Conservation (phyloP, 345 rosid genomes). For the Sisymbrium irio region DNA sequence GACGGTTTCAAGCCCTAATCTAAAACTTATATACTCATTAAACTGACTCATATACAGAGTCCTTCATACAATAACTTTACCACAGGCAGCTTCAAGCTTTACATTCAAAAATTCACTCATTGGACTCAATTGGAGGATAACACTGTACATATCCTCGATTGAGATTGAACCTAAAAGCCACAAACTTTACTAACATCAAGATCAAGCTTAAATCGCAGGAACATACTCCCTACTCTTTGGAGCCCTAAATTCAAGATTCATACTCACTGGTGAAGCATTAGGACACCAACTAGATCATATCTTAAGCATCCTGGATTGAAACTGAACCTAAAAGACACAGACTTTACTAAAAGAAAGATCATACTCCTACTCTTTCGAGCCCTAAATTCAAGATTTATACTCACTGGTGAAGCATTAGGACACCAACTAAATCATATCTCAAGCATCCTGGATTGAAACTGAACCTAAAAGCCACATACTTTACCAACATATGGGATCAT, state of each 20-base stretch:
- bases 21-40: background rate
- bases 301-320: background rate
- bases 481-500: background rate
- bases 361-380: background rate
- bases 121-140: background rate
- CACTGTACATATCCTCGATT: background rate
- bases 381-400: background rate
- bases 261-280: too few species aligned
- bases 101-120: too few species aligned
- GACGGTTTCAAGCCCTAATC: background rate
- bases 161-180: conserved; percentile 11
- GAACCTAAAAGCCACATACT: conserved; percentile 13
- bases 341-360: background rate
- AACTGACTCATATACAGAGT: conserved; percentile 5
- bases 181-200: background rate
- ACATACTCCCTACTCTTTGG: background rate
- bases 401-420: background rate
- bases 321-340: conserved; percentile 12
- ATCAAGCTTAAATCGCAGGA: background rate
- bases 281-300: too few species aligned
- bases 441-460: conserved; percentile 3
- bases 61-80: background rate
- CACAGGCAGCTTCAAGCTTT: background rate
- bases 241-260: background rate
- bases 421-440: background rate